Base-by-base conservation (phyloP, 352 stramenopile genomes). In the Pythium grandisporangium region DNA sequence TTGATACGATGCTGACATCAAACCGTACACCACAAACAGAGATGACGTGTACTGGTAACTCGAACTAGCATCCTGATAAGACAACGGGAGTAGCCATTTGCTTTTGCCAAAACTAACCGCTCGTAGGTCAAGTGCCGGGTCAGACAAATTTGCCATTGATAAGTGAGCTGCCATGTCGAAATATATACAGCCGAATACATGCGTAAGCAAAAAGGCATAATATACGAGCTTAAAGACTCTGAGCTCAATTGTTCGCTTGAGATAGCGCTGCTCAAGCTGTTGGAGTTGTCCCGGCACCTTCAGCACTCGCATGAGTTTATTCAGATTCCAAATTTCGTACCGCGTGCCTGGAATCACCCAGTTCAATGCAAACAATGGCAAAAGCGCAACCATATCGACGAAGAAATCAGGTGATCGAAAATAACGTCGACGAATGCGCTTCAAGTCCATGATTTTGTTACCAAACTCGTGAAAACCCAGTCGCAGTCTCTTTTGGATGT, bases 291-390 rank as follows among this genome's bases (percentile, higher is more conserved):
- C 48, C 6, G 67, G 63, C 8, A 80, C 64, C 51, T 77, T 77
- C 5, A 74, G 47, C 0, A 77, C 27, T 11, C 67, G 61, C 6
- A 70, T 3, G 4, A 80, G 35, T 23, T 80, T 80, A 54, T 77
- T 80, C 26, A 80, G 55, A 37, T 80, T 80, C 30, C 71, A 44
- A n/a, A 70, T 29, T 27, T 82, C 69, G 16, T 66, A 61, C 22
- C 69, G 48, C 1, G 51, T 23, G 0, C 30, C 6, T 3, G 38
- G 33, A 11, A 56, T 3, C 7, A 54, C 33, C 57, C 61, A 76
- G 30, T 79, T 78, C 23, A 65, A 20, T 12, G 55, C 24, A 30
- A 70, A 67, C 2, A 82, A 37, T 13, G 69, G 69, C 5, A 77
- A 13, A 1, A 75, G 20, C 7, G 69, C 57, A 2, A 63, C 19